Evolutionary conservation across 1,139 yeast species (phyloP).

Genomic region (Yamadazyma sp.): DNA sequence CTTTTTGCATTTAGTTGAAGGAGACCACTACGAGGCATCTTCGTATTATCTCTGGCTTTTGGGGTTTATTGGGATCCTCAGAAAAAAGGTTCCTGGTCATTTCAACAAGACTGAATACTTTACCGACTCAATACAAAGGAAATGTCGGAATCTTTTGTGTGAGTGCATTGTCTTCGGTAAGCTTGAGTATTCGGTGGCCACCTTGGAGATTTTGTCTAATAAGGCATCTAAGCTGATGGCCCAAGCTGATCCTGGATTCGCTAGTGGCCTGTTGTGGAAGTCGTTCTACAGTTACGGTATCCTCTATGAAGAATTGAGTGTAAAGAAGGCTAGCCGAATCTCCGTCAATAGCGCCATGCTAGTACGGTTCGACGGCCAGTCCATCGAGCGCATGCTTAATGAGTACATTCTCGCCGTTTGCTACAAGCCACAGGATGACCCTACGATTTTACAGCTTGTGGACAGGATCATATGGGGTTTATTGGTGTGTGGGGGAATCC

Average conservation of each 20-base stretch:
- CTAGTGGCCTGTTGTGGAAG: conserved; percentile 13
- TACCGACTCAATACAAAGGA: conserved; percentile 14
- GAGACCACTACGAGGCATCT: conserved; percentile 11
- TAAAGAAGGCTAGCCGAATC: conserved; percentile 9
- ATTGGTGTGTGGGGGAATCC: conserved; percentile 44
- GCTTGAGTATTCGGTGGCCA: conserved; percentile 13
- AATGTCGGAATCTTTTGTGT: conserved; percentile 15
- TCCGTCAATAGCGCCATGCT: conserved; percentile 8
- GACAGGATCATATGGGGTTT: conserved; percentile 41
- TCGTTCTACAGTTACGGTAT: conserved; percentile 21
- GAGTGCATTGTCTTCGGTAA: conserved; percentile 18
- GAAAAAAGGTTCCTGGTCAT: conserved; percentile 9
- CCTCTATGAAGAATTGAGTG: conserved; percentile 21
- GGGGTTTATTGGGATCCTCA: conserved; percentile 15
- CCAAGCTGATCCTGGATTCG: conserved; percentile 17
- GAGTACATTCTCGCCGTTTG: conserved; percentile 32
- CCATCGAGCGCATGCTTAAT: conserved; percentile 30
- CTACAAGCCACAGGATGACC: conserved; percentile 35
- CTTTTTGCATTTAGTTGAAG: conserved; percentile 13
- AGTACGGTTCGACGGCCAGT: conserved; percentile 11
- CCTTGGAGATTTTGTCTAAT: conserved; percentile 13
- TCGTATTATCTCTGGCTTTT: conserved; percentile 22
- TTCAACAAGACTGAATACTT: conserved; percentile 16
- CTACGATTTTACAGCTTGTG: conserved; percentile 26
- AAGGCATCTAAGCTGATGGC: conserved; percentile 11